Evolutionary conservation across 345 rosid species (phyloP).

Genomic region (Aquilaria sinensis): DNA sequence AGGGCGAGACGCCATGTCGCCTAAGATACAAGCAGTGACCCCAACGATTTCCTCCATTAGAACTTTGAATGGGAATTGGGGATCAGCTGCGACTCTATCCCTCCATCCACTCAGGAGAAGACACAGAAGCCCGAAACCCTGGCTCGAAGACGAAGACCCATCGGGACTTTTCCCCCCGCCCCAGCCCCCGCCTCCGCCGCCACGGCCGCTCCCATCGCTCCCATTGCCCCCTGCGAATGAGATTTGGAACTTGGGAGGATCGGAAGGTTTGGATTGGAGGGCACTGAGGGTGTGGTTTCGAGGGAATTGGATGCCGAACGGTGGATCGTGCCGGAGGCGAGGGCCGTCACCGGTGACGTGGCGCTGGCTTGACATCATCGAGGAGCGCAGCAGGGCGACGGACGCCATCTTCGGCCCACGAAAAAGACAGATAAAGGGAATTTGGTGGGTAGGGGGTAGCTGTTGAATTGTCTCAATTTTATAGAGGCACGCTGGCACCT

Average conservation of each 20-base stretch:
- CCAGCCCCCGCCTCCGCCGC: slow-evolving; percentile 29
- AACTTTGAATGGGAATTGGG: slow-evolving; percentile 93
- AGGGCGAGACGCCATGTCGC: slow-evolving; percentile 98
- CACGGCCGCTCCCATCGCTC: slow-evolving; percentile 25
- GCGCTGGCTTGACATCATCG: slow-evolving; percentile 21
- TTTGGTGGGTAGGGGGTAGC: too few species aligned
- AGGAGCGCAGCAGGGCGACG: slow-evolving; percentile 23
- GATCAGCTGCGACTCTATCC: slow-evolving; percentile 85
- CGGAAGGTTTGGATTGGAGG: slow-evolving; percentile 16
- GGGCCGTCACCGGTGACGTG: slow-evolving; percentile 13
- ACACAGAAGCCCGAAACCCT: slow-evolving; percentile 50
- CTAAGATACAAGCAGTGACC: slow-evolving; percentile 74
- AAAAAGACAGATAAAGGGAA: too few species aligned
- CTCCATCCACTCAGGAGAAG: slow-evolving; percentile 81
- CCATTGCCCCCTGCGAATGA: slow-evolving; percentile 33
- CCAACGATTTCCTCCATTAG: slow-evolving; percentile 96
- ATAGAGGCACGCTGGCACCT: too few species aligned
- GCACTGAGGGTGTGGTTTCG: slow-evolving; percentile 18
- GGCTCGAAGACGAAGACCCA: slow-evolving; percentile 20
- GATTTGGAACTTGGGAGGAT: slow-evolving; percentile 16
- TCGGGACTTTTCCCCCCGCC: slow-evolving; percentile 23
- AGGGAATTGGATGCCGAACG: slow-evolving; percentile 16
- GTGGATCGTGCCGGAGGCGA: slow-evolving; percentile 14
- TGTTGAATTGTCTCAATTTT: too few species aligned
- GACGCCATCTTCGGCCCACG: slow-evolving; percentile 24